Evolutionary conservation across 495 filamentous ascomycete genomes (phyloP).

Genomic region (Podospora australis): DNA sequence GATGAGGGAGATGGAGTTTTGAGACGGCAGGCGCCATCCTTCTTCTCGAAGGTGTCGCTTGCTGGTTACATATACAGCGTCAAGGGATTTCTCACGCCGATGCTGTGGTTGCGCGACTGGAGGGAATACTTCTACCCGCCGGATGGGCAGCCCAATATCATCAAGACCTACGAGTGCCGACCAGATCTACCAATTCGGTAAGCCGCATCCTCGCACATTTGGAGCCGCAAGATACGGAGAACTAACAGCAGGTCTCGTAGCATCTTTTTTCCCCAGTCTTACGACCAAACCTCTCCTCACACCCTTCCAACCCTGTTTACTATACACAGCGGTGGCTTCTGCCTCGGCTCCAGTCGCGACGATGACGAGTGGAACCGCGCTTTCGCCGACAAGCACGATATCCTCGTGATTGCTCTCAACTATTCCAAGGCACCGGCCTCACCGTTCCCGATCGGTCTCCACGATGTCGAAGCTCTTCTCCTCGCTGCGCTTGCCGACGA

Average conservation of each 20-base stretch:
- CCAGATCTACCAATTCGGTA: conserved; percentile 32
- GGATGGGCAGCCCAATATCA: conserved; percentile 13
- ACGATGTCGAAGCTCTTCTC: conserved; percentile 31
- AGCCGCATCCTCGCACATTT: conserved; percentile 5
- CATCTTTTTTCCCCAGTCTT: conserved; percentile 33
- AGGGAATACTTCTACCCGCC: conserved; percentile 22
- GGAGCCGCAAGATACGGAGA: too few relatives aligned
- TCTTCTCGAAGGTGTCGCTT: conserved; percentile 19
- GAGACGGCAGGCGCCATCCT: conserved; percentile 6
- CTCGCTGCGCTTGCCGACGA: conserved; percentile 29
- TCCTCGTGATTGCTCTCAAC: conserved; percentile 31
- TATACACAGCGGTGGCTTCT: conserved; percentile 36
- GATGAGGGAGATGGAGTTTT: too few relatives aligned
- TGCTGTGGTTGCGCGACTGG: conserved; percentile 18
- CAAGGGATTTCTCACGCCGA: conserved; percentile 6
- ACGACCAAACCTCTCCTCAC: conserved; percentile 24
- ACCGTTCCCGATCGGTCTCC: conserved; percentile 27
- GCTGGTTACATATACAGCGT: conserved; percentile 18
- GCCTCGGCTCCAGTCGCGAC: conserved; percentile 23
- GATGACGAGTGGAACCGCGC: conserved; percentile 34
- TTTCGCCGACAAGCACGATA: conserved; percentile 25
- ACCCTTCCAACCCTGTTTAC: conserved; percentile 30
- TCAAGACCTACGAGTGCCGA: conserved; percentile 30
- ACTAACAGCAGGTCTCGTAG: too few relatives aligned
- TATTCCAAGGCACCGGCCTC: conserved; percentile 31